Percentiles rank a stretch among this genome's conserved stretches.
phyloP scores from a whole-genome alignment of 768 basidiomycete species.

The Serendipita sp. region DNA sequence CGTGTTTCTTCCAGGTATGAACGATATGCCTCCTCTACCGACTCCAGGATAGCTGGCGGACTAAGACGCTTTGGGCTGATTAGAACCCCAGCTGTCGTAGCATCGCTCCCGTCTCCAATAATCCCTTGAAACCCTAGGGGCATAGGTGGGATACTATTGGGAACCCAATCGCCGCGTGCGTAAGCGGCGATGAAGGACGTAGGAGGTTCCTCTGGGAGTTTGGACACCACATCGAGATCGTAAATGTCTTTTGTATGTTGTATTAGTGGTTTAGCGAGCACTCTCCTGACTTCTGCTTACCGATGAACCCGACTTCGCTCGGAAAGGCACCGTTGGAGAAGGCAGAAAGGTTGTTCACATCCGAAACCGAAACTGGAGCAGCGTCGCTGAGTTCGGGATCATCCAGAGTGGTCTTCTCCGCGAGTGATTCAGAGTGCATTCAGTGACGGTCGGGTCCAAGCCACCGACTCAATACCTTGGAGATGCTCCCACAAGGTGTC shows the following conservation, averaged over 20 bases:
- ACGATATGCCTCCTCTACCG: not conserved
- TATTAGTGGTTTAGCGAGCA: too few species aligned
- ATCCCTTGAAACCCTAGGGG: not conserved
- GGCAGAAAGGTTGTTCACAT: too few species aligned
- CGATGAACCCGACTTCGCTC: too few species aligned
- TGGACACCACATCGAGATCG: not conserved
- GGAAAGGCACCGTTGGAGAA: too few species aligned
- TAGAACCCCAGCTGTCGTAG: not conserved
- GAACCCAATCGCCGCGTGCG: not conserved
- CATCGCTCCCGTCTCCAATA: not conserved
- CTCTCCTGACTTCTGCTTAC: too few species aligned
- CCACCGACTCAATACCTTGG: too few species aligned
- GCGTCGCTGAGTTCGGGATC: too few species aligned
- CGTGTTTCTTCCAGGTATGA: not conserved
- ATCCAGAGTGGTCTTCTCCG: too few species aligned
- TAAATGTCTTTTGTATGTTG: not conserved
- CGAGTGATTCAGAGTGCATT: too few species aligned
- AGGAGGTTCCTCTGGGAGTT: not conserved
- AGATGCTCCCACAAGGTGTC: too few species aligned
- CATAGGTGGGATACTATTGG: not conserved
- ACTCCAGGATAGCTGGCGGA: not conserved
- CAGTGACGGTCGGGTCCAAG: too few species aligned
- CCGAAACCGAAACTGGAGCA: too few species aligned
- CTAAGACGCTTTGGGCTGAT: not conserved
- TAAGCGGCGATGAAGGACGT: not conserved